Conservation (phyloP, 352 stramenopile genomes). For the Phytopythium litorale region DNA sequence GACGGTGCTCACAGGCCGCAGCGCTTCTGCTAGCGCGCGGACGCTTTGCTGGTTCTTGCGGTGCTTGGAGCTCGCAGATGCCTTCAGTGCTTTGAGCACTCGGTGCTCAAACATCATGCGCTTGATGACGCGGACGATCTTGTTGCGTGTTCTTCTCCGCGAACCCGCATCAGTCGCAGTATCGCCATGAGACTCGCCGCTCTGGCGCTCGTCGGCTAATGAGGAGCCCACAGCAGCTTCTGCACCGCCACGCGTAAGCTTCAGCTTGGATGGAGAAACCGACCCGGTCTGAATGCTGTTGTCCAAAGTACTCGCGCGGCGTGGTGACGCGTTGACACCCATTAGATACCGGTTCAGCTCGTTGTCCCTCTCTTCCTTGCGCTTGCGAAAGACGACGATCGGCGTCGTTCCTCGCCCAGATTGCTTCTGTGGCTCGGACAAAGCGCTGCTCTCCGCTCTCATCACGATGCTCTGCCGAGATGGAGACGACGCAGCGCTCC, state of each 20-base stretch:
- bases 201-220: background rate
- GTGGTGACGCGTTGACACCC: background rate
- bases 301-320: background rate
- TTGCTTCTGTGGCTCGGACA: background rate
- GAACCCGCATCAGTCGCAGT: background rate
- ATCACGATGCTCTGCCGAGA: background rate
- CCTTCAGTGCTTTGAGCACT: constrained; percentile 36
- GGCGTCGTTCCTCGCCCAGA: background rate
- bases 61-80: constrained; percentile 23
- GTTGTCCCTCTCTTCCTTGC: constrained; percentile 6
- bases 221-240: background rate
- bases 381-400: constrained; percentile 3
- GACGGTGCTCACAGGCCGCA: constrained; percentile 16
- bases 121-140: constrained; percentile 32
- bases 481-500: background rate
- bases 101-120: constrained; percentile 42
- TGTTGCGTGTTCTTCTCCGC: background rate
- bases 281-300: background rate
- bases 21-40: constrained; percentile 18
- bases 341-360: background rate
- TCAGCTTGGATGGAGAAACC: background rate
- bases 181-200: background rate
- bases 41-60: constrained; percentile 31
- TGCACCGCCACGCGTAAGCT: background rate
- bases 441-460: background rate